Base-by-base conservation (phyloP, 768 basidiomycete species). In the Lactarius deliciosus region DNA sequence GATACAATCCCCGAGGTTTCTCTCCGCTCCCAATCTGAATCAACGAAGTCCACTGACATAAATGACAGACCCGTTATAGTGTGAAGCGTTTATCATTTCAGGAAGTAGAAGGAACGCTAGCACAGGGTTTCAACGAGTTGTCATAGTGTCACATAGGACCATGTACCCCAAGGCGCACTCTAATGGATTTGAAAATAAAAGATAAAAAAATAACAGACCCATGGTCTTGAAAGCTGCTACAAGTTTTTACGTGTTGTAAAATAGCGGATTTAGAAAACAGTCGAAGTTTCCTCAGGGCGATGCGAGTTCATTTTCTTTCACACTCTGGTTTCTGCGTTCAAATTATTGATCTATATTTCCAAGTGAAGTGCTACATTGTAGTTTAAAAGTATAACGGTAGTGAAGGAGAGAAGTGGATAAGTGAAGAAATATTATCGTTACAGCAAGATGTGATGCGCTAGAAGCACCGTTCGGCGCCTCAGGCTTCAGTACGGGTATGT, bases 371-470 rank as follows among this genome's bases (percentile, higher is more conserved):
- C 66, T 67, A 64, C 65, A 66, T 47, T 38, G 50, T 32, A 16
- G 32, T 32, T 28, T 30, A 36, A 53, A 54, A 65, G 18, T 11
- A 20, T 34, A 22, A 34, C 22, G 10, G 22, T n/a, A 13, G 11
- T 15, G 15, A 28, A 30, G 38, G 28, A 8, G 1, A 8, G 13
- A 57, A 22, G 30, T 18, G 32, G 57, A 25, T 34, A 50, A 41
- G n/a, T 62, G 56, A 57, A 1, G 25, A 34, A 57, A 50, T 61
- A 66, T 61, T 61, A 66, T 61, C 25, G 36, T 66, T 66, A 62
- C 65, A 66, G 28, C 2, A 50, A 25, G 57, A 2, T 9, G 36
- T 22, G 25, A 22, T n/a, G 45, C 43, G 25, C 34, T 57, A 47
- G 20, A 47, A n/a, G 20, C 32, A 41, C 64, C 36, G 7, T 40